Evolutionary conservation across 1,284 basidiomycete genomes (phyloP).

Genomic region (Thecaphora thlaspeos): DNA sequence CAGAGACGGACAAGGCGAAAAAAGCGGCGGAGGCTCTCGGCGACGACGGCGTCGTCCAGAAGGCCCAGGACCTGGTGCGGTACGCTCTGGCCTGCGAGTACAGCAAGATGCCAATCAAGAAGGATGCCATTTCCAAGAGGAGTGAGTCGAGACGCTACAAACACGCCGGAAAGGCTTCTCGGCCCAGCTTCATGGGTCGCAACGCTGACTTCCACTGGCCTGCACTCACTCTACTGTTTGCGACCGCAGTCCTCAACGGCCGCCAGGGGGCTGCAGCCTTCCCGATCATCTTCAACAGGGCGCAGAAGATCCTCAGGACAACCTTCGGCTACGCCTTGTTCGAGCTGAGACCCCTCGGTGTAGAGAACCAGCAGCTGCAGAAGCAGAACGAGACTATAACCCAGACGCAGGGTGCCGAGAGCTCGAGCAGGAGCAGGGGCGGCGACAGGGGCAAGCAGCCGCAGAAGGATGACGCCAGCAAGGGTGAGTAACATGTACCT

Average conservation of each 20-base stretch:
- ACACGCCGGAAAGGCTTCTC: too few relatives aligned
- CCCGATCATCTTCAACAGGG: constrained; percentile 38
- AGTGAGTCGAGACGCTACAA: too few relatives aligned
- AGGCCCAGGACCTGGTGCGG: constrained; percentile 37
- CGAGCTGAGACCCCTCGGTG: constrained; percentile 37
- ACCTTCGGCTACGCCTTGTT: constrained; percentile 42
- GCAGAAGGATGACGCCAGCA: not conserved
- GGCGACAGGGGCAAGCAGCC: not conserved
- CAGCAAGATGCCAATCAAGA: constrained; percentile 16
- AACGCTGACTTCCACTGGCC: too few relatives aligned
- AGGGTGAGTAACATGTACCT: too few relatives aligned
- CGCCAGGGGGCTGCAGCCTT: constrained; percentile 8
- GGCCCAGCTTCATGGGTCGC: too few relatives aligned
- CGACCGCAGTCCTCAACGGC: constrained; percentile 10
- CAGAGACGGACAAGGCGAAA: constrained; percentile 10
- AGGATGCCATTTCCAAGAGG: constrained; percentile 29
- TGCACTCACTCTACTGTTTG: too few relatives aligned
- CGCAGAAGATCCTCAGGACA: constrained; percentile 32
- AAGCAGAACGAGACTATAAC: constrained; percentile 17
- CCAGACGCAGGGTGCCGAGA: not conserved
- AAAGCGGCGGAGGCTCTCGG: constrained; percentile 20
- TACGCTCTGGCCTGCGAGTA: constrained; percentile 42
- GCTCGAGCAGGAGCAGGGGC: not conserved
- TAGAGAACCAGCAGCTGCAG: constrained; percentile 35
- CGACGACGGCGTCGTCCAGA: constrained; percentile 27